Evolutionary conservation across 495 filamentous ascomycete species (phyloP).

Genomic region (Lasiosphaeris hirsuta): DNA sequence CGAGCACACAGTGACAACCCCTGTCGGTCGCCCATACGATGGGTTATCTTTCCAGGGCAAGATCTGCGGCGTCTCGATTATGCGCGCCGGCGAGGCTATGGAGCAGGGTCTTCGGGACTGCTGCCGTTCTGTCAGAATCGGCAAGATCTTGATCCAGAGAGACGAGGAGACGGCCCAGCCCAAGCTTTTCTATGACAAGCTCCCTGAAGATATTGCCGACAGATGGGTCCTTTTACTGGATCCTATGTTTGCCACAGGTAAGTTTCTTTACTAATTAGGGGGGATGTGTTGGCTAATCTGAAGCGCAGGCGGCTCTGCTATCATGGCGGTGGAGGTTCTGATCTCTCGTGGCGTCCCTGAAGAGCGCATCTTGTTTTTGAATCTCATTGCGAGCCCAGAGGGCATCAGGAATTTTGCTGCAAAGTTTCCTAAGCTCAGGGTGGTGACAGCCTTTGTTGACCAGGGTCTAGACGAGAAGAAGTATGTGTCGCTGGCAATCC

Average conservation of each 20-base stretch:
- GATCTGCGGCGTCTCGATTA: constrained; percentile 97
- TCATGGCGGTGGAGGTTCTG: constrained; percentile 91
- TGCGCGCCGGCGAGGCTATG: constrained; percentile 98
- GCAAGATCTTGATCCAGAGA: constrained; percentile 95
- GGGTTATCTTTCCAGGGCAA: constrained; percentile 96
- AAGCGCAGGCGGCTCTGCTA: constrained; percentile 78
- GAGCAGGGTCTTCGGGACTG: constrained; percentile 95
- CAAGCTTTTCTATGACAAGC: constrained; percentile 93
- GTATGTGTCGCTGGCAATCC: constrained; percentile 48
- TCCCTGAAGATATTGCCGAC: constrained; percentile 87
- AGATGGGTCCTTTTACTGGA: constrained; percentile 95
- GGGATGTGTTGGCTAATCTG: constrained; percentile 9
- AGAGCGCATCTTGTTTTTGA: constrained; percentile 91
- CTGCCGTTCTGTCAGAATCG: constrained; percentile 92
- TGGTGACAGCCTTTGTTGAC: constrained; percentile 97
- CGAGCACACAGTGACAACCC: constrained; percentile 82
- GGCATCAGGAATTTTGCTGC: constrained; percentile 86
- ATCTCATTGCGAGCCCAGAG: constrained; percentile 91
- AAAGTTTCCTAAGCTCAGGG: constrained; percentile 84
- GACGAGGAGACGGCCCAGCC: constrained; percentile 93
- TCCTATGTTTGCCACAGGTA: constrained; percentile 98
- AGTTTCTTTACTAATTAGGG: constrained; percentile 17
- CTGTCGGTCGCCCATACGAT: constrained; percentile 81
- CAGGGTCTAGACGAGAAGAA: constrained; percentile 93
- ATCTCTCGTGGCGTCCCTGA: constrained; percentile 88